Evolutionary conservation across 108 stramenopile genomes (phyloP).

Genomic region (Craspedostauros australis): DNA sequence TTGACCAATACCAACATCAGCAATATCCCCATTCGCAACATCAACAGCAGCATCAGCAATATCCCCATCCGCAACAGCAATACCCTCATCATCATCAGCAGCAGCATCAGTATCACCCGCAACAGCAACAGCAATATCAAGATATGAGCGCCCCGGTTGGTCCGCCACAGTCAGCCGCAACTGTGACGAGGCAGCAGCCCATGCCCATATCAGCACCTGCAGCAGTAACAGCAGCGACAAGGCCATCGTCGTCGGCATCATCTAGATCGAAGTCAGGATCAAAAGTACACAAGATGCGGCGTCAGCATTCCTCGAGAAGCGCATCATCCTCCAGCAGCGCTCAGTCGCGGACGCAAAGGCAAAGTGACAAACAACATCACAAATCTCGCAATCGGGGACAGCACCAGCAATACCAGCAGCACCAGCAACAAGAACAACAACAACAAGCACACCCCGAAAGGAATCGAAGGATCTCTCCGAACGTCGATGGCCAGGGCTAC

Average conservation of each 20-base stretch:
- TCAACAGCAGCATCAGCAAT: not conserved
- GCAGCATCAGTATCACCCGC: not conserved
- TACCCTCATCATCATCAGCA: slow-evolving; percentile 1
- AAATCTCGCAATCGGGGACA: too few relatives aligned
- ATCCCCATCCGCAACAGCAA: slow-evolving; percentile 14
- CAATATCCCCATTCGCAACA: not conserved
- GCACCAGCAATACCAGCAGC: not conserved
- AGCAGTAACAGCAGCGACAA: not conserved
- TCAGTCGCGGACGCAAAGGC: too few relatives aligned
- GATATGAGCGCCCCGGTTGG: not conserved
- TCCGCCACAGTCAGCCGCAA: not conserved
- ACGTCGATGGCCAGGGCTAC: not conserved
- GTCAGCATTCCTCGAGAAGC: too few relatives aligned
- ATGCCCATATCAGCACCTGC: not conserved
- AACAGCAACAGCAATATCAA: slow-evolving; percentile 10
- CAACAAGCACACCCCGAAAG: not conserved
- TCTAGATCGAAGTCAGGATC: too few relatives aligned
- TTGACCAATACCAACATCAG: not conserved
- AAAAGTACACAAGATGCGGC: too few relatives aligned
- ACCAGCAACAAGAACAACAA: slow-evolving; percentile 8
- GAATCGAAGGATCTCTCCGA: not conserved
- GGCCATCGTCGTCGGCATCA: too few relatives aligned
- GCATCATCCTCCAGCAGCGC: too few relatives aligned
- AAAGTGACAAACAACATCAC: too few relatives aligned
- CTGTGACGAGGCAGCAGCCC: not conserved